Evolutionary conservation across 768 basidiomycete genomes (phyloP), one percentile per base, ranked within the genome.

Genomic region (Chiua virens): DNA sequence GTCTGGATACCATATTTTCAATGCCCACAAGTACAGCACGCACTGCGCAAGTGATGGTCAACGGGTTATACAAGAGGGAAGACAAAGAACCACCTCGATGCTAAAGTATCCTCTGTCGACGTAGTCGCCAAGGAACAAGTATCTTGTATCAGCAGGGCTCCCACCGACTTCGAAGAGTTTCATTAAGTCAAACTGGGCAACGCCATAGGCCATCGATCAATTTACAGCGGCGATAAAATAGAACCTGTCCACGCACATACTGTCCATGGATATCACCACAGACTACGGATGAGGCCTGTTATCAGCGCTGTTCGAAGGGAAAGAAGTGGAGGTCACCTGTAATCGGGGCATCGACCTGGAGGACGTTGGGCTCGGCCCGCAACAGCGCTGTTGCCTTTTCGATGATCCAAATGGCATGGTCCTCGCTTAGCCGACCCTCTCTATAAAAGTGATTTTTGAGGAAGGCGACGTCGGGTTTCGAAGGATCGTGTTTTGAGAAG

Each of bases 1-100:
- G 60, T 95, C 86, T 45, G 97, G 97, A 71, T 98, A 98, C 94
- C 96, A 98, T 69, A 99, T 98, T 77, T 99, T 99, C 70, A 99
- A 79, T 3, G 93, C 82, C 95, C 95, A 99, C 25, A 99, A 80
- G 70, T 99, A 99, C 41, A 98, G 75, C 18, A 98, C 96, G 67
- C 96, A 98, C 95, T 98, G 43, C 30, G 0, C 2, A 32, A 38
- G 17, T 17, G 28, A 27, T 18, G 5, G 39, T 70, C 32, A 58
- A 43, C 20, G 17, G 14, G 2, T 9, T 18, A 36, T 4, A 23
- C 8, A 11, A 5, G 22, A 25, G 13, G 14, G 11, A 21, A 3
- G 32, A 22, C 4, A n/a, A 21, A 4, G 37, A 60, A 76, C 46
- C 46, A 89, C 92, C 79, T 94, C 92, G 58, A 94, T 92, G 61